Conservation (phyloP, 208 protist species). For the Vickermania spadyakhi region DNA sequence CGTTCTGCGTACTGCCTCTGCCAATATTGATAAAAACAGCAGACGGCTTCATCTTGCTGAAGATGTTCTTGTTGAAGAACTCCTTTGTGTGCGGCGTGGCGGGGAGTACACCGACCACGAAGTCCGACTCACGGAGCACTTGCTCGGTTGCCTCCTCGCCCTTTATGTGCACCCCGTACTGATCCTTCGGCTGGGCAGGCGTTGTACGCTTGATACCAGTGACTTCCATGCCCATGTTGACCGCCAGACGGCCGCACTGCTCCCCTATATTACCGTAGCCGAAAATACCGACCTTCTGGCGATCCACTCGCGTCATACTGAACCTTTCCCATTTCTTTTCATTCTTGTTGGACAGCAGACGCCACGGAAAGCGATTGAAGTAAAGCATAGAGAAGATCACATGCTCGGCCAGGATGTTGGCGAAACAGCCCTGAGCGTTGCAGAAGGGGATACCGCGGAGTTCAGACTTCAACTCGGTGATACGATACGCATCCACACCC, state of each 20-base stretch:
- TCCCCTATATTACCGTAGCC: constrained; percentile 82
- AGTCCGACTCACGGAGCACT: constrained; percentile 62
- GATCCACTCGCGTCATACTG: constrained; percentile 37
- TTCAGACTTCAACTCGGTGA: constrained; percentile 29
- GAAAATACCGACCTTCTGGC: constrained; percentile 61
- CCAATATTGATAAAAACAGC: constrained; percentile 86
- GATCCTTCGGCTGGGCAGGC: constrained; percentile 16
- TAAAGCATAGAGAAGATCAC: constrained; percentile 69
- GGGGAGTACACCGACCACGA: constrained; percentile 78
- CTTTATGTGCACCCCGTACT: constrained; percentile 43
- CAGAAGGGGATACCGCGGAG: constrained; percentile 44
- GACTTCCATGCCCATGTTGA: constrained; percentile 60
- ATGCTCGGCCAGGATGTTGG: constrained; percentile 64
- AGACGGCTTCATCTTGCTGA: constrained; percentile 68
- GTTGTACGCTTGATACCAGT: constrained; percentile 51
- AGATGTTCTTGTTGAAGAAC: constrained; percentile 73
- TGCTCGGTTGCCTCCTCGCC: constrained; percentile 34
- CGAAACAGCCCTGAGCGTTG: constrained; percentile 66
- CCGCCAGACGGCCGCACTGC: constrained; percentile 26
- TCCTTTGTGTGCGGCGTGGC: constrained; percentile 42
- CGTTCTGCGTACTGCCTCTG: constrained; percentile 54
- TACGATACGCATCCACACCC: constrained; percentile 56
- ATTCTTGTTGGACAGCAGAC: constrained; percentile 28
- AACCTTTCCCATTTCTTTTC: constrained; percentile 75
- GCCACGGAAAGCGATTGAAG: constrained; percentile 78